Evolutionary conservation across 2,329 filamentous ascomycete genomes (phyloP).

Genomic region (Ambrosiella cleistominuta): DNA sequence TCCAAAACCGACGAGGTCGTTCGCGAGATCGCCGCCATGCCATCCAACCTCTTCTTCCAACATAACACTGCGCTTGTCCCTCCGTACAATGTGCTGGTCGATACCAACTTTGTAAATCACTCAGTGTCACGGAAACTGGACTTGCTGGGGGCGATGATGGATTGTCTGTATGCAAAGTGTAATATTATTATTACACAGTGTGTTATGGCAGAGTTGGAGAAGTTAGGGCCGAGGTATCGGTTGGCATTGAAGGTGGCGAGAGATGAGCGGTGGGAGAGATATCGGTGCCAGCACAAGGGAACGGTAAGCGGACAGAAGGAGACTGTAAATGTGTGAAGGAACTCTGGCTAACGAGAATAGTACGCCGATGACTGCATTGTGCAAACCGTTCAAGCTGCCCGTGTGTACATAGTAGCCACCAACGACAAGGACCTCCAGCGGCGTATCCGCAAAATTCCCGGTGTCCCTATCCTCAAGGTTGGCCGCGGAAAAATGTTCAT

Average conservation of each 20-base stretch:
- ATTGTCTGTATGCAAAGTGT: conserved; percentile 81
- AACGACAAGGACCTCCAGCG: conserved; percentile 68
- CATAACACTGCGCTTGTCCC: conserved; percentile 76
- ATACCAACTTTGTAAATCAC: conserved; percentile 83
- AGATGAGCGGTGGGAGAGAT: conserved; percentile 72
- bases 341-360: not conserved
- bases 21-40: conserved; percentile 64
- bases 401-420: conserved; percentile 63
- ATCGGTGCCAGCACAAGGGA: conserved; percentile 83
- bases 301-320: conserved; percentile 18
- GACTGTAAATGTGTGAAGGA: not conserved
- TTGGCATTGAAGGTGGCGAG: conserved; percentile 72
- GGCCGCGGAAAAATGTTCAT: conserved; percentile 86
- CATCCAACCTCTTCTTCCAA: conserved; percentile 72
- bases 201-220: conserved; percentile 73
- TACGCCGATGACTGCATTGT: conserved; percentile 74
- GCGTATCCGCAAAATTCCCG: conserved; percentile 53
- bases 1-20: conserved; percentile 43
- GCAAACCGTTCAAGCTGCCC: conserved; percentile 53
- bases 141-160: conserved; percentile 77
- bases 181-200: conserved; percentile 67
- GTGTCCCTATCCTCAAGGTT: conserved; percentile 61
- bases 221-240: conserved; percentile 74
- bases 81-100: conserved; percentile 62
- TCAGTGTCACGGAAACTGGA: conserved; percentile 84